These are phyloP conservation scores for Heliocybe sulcata DNA, from an alignment of 1,284 basidiomycete species.

Conservation along the genomic window DNA sequence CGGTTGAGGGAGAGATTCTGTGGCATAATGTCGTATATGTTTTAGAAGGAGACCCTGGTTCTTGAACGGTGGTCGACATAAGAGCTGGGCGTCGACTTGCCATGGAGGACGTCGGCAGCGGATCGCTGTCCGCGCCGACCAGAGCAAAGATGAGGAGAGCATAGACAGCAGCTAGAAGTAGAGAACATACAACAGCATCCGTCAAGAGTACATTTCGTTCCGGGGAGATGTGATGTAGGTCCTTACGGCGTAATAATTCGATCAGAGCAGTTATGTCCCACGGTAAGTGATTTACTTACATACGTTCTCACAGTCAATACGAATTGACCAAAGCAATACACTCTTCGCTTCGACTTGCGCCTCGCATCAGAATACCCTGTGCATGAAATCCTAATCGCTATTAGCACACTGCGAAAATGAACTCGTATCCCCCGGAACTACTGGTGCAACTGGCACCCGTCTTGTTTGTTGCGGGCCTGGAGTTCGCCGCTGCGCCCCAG, in stretches of 20 bases:
- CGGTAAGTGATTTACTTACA: no score
- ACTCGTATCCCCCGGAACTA: slow-evolving; percentile 83
- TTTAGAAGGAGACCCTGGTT: neutral
- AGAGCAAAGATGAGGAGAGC: neutral
- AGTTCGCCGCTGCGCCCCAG: slow-evolving; percentile 17
- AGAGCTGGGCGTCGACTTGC: neutral
- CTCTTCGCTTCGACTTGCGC: no score
- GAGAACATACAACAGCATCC: no score
- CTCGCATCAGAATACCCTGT: no score
- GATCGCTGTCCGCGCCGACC: neutral
- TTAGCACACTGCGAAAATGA: slow-evolving; percentile 60
- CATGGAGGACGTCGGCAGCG: neutral
- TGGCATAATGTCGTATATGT: neutral
- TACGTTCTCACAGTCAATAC: no score
- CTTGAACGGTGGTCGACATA: neutral
- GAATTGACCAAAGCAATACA: no score
- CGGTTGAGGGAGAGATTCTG: neutral
- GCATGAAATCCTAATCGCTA: no score
- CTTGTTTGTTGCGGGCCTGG: slow-evolving; percentile 89
- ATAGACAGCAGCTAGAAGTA: no score
- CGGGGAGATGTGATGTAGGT: no score
- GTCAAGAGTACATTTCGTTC: no score
- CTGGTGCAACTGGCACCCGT: slow-evolving; percentile 82
- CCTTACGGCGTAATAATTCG: no score
- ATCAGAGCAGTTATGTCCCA: no score